These are phyloP conservation scores for Metschnikowia santaceciliae DNA, from an alignment of 805 yeast genomes.

Conservation along the genomic window DNA sequence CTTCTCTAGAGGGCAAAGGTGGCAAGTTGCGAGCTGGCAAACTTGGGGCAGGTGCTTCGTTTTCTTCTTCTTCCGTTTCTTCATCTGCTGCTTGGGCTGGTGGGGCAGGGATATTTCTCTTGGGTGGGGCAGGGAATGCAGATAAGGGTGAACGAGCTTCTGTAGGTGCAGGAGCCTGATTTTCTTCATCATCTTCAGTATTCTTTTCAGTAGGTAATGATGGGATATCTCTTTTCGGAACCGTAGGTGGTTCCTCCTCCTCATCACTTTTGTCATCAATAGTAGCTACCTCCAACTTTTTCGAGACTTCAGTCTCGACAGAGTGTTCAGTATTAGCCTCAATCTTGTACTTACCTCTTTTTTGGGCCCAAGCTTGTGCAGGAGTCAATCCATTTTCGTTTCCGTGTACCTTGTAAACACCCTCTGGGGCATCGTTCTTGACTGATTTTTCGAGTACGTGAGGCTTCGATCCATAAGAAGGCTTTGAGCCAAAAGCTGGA, in stretches of 20 bases:
- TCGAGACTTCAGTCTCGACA: conserved; percentile 6
- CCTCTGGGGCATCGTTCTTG: conserved; percentile 25
- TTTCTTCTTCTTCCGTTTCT: background rate
- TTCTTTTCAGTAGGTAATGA: background rate
- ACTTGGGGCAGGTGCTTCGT: conserved; percentile 11
- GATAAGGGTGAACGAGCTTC: background rate
- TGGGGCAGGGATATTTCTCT: conserved; percentile 19
- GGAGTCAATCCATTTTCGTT: conserved; percentile 81
- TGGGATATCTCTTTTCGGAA: background rate
- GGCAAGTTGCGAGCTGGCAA: conserved; percentile 15
- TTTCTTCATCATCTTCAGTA: conserved; percentile 13
- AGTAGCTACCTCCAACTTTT: background rate
- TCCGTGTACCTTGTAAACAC: conserved; percentile 31
- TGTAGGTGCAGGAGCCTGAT: conserved; percentile 1
- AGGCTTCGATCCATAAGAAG: conserved; percentile 17
- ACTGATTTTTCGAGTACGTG: conserved; percentile 8
- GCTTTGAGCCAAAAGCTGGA: conserved; percentile 16
- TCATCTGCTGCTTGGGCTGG: conserved; percentile 14
- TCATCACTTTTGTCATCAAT: conserved; percentile 4
- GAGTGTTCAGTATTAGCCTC: conserved; percentile 26
- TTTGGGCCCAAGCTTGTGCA: conserved; percentile 94
- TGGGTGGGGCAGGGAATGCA: conserved; percentile 17
- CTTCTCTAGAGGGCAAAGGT: conserved; percentile 16
- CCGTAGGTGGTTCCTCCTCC: conserved; percentile 6
- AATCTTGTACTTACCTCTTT: conserved; percentile 61